Conservation (phyloP, 495 filamentous ascomycete genomes). For the Penicillium cosmopolitanum region DNA sequence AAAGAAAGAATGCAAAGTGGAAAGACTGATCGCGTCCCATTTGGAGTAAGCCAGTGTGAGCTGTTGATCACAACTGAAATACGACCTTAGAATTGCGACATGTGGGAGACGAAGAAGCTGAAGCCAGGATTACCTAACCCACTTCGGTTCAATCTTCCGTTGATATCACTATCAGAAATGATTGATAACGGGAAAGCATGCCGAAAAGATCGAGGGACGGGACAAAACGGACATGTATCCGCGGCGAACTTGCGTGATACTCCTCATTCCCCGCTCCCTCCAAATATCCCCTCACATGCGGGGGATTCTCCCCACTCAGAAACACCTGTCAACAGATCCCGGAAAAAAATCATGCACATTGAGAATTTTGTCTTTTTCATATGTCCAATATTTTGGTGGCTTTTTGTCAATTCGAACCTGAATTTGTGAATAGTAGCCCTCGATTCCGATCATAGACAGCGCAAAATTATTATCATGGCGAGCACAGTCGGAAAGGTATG, state of each 20-base stretch:
- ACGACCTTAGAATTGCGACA: too few relatives aligned
- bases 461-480: neutral
- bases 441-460: neutral
- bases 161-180: too few relatives aligned
- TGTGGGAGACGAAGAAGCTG: too few relatives aligned
- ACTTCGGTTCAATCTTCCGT: too few relatives aligned
- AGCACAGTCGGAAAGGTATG: constrained; percentile 1
- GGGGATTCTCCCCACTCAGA: neutral
- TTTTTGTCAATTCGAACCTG: too few relatives aligned
- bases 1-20: too few relatives aligned
- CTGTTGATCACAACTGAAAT: too few relatives aligned
- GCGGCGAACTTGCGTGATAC: neutral
- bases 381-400: neutral
- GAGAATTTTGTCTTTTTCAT: neutral
- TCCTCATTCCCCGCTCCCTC: constrained; percentile 3
- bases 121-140: too few relatives aligned
- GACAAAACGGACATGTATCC: neutral
- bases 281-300: neutral
- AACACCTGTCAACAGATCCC: neutral
- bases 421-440: neutral
- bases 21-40: too few relatives aligned
- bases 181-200: neutral
- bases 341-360: neutral
- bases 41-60: too few relatives aligned
- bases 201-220: neutral